Evolutionary conservation across 2,329 filamentous ascomycete species (phyloP), one percentile per base, ranked within the genome.

Genomic region (Drechslerella dactyloides): DNA sequence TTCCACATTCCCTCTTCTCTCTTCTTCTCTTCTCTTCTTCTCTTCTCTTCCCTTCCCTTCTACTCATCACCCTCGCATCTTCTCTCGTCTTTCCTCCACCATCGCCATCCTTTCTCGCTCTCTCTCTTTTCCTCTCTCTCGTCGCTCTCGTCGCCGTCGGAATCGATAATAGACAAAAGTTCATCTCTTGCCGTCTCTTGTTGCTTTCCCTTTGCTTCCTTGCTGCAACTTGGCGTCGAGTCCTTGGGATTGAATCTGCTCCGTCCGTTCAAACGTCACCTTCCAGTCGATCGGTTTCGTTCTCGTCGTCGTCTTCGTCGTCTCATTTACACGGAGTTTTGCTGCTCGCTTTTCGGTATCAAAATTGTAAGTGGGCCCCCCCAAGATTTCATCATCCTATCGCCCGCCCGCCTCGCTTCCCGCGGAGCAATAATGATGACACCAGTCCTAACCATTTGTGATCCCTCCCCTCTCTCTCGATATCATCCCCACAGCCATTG

Each of bases 111-210:
- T 33, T 8, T 3, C 27, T 33, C 27, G 3, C n/a, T 53, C 52
- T 60, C 48, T 60, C 58, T 50, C 64, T 37, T 63, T 27, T 27
- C 57, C 58, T 30, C 24, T 69, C 60, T 53, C 57, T 60, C 64
- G 48, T 62, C 51, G 54, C 50, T 52, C 37, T 63, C 58, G 42
- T 61, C 59, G 52, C 68, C 56, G 30, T 15, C 37, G 61, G 61
- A 62, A 73, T 70, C 73, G 54, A 62, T 72, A 64, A 74, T 73
- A 65, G 64, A 74, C 62, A 72, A 65, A 61, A 65, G 61, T 74
- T 75, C 73, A 69, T 68, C 74, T 62, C 69, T 73, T 69, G 57
- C 51, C 72, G 73, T 75, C 73, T 72, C 69, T 75, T 75, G 61
- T 74, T 73, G 62, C 65, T 74, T 73, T 50, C 69, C 58, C n/a